Percentiles rank a stretch among this genome's conserved stretches.
Evolutionary conservation across 2,329 filamentous ascomycete species (phyloP).

Genomic region (Cytospora paraplurivora): DNA sequence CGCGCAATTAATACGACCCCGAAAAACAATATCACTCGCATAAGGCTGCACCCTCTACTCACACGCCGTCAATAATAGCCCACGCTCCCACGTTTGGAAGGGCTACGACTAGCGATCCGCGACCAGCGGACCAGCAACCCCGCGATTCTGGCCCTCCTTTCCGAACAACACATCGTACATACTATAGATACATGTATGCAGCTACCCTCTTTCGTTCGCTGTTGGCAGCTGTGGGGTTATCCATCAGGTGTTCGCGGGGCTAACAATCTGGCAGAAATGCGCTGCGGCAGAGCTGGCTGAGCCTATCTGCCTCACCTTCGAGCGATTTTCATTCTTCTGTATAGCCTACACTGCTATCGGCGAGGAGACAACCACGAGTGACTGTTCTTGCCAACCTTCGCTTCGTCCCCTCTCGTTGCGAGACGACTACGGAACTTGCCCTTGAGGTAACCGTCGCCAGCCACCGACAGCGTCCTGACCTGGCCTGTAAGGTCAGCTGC

Average conservation of each 20-base stretch:
- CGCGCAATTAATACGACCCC: slow-evolving; percentile 4
- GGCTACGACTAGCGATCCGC: neutral
- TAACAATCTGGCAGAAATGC: slow-evolving; percentile 20
- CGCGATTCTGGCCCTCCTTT: neutral
- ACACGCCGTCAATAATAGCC: slow-evolving; percentile 5
- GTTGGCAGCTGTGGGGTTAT: neutral
- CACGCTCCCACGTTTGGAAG: neutral
- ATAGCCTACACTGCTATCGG: slow-evolving; percentile 6
- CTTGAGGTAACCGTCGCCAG: neutral
- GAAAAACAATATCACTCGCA: slow-evolving; percentile 17
- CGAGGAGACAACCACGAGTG: slow-evolving; percentile 1
- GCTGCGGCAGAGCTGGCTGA: slow-evolving; percentile 10
- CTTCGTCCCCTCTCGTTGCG: neutral
- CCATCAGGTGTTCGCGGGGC: slow-evolving; percentile 7
- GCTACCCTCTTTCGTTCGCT: neutral
- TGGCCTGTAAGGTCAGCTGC: neutral
- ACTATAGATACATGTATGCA: slow-evolving; percentile 17
- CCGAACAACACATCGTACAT: slow-evolving; percentile 4
- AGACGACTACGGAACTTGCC: slow-evolving; percentile 4
- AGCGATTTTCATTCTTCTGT: slow-evolving; percentile 2
- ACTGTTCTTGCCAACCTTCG: slow-evolving; percentile 5
- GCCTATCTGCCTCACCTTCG: slow-evolving; percentile 11
- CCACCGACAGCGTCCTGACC: neutral
- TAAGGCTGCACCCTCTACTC: slow-evolving; percentile 24
- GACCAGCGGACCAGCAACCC: neutral